Base-by-base conservation (phyloP, 768 basidiomycete species). In the Glaciozyma antarctica region DNA sequence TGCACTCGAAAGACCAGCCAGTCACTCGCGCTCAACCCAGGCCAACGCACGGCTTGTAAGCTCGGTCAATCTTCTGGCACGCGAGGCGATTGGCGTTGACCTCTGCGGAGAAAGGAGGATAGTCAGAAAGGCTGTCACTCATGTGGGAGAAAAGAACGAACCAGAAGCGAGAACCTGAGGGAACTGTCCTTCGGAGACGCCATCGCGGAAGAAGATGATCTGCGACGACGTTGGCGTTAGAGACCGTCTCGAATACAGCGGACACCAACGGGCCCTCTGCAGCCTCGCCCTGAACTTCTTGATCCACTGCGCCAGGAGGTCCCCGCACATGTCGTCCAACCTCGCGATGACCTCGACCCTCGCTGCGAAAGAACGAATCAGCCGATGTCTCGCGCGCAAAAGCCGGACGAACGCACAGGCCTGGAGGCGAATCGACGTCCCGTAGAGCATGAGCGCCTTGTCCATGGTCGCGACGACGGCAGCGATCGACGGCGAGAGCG, bases 381-480 rank as follows among this genome's bases (percentile, higher is more conserved):
- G 38, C 12, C 13, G 10, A 2, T 12, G 12, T 15, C 38, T 41
- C 13, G 2, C 7, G 8, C 38, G 38, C 38, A 12, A 41, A 6
- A 41, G 10, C 38, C 38, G 38, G 13, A 13, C 38, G 13, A 41
- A 51, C 34, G n/a, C 1, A 41, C 48, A 62, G 16, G 43, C n/a
- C 51, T 70, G 71, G 8, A 64, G 58, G n/a, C 68, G 45, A 54
- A 65, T 63, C 32, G 65, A 56, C 13, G 68, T 65, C 5, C 60
- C 49, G 66, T 72, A 72, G 24, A 49, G 22, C 41, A 54, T 56
- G 34, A 38, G 57, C 9, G 47, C n/a, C 6, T 41, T 16, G 60
- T 72, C 69, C 41, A 67, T 58, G 0, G 63, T 57, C 21, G 51
- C 71, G 53, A 72, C 71, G 32, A 70, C 21, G 21, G 68, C 62